Evolutionary conservation across 495 filamentous ascomycete species (phyloP).

Genomic region (Daldinia grandis): DNA sequence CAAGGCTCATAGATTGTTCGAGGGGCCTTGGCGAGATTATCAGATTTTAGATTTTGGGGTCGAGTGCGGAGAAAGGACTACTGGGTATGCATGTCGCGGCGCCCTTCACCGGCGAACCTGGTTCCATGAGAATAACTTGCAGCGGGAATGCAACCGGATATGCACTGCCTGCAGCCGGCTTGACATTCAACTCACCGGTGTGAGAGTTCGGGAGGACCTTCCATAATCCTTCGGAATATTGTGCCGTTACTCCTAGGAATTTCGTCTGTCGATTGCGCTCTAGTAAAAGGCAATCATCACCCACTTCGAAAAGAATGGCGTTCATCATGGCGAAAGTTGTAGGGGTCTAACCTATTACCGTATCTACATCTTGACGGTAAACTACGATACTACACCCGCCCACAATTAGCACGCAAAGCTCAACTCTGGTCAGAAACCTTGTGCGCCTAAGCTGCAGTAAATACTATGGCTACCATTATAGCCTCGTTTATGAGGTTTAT

Average conservation of each 20-base stretch:
- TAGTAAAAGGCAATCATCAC: slow-evolving; percentile 8
- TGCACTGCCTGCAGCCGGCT: slow-evolving; percentile 38
- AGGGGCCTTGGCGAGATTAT: slow-evolving; percentile 34
- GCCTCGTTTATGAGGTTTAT: neutral
- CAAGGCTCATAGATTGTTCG: slow-evolving; percentile 35
- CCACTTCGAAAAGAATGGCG: neutral
- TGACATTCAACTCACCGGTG: slow-evolving; percentile 30
- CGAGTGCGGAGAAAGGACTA: slow-evolving; percentile 31
- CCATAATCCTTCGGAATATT: slow-evolving; percentile 30
- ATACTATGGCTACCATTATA: neutral
- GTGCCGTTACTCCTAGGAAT: slow-evolving; percentile 31
- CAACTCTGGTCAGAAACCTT: neutral
- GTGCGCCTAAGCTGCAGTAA: neutral
- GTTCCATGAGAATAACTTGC: slow-evolving; percentile 35
- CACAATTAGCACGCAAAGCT: slow-evolving; percentile 1
- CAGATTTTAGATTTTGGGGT: slow-evolving; percentile 22
- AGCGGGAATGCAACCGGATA: slow-evolving; percentile 43
- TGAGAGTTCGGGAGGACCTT: slow-evolving; percentile 23
- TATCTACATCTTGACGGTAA: neutral
- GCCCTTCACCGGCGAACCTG: slow-evolving; percentile 25
- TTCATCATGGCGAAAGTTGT: slow-evolving; percentile 1
- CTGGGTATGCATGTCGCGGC: slow-evolving; percentile 6
- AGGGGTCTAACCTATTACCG: neutral
- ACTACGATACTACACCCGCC: slow-evolving; percentile 3
- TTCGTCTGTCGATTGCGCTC: neutral